Evolutionary conservation across 805 yeast species (phyloP).

Genomic region (Wickerhamiella musiphila): DNA sequence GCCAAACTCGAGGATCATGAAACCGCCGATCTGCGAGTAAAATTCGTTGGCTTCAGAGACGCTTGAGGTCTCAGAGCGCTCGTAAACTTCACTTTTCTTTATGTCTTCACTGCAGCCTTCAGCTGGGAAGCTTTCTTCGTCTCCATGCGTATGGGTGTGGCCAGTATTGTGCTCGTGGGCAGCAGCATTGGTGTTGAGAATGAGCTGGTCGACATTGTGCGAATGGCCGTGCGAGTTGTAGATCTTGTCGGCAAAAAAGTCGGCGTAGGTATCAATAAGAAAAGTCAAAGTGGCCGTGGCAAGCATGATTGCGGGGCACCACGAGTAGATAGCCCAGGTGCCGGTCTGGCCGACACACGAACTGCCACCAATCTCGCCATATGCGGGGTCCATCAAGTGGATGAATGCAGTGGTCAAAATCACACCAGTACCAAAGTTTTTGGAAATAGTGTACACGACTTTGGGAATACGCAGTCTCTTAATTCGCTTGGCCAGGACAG

Average conservation of each 20-base stretch:
- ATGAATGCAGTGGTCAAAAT: conserved; percentile 61
- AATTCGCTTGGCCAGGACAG: conserved; percentile 17
- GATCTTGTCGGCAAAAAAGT: conserved; percentile 23
- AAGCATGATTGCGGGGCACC: conserved; percentile 38
- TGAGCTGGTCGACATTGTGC: conserved; percentile 1
- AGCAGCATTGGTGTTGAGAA: conserved; percentile 1
- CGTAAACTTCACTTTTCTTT: too few species aligned
- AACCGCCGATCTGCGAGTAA: conserved; percentile 25
- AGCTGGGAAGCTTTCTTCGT: conserved; percentile 4
- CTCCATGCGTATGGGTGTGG: conserved; percentile 3
- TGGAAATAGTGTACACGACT: conserved; percentile 20
- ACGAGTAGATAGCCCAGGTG: conserved; percentile 35
- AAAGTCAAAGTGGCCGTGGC: conserved; percentile 30
- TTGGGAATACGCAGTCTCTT: conserved; percentile 17
- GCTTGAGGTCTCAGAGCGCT: conserved; percentile 6
- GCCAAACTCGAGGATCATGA: conserved; percentile 53
- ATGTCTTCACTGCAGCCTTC: too few species aligned
- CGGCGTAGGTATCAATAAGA: conserved; percentile 32
- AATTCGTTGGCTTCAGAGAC: conserved; percentile 21
- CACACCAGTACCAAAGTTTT: conserved; percentile 58
- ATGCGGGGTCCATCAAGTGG: conserved; percentile 35
- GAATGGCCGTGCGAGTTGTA: conserved; percentile 12
- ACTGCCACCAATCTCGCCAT: conserved; percentile 19
- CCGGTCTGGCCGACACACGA: conserved; percentile 29
- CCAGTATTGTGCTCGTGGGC: neutral